Base-by-base conservation (phyloP, 192 early-diverging fungal genomes). In the Coemansia sp. region DNA sequence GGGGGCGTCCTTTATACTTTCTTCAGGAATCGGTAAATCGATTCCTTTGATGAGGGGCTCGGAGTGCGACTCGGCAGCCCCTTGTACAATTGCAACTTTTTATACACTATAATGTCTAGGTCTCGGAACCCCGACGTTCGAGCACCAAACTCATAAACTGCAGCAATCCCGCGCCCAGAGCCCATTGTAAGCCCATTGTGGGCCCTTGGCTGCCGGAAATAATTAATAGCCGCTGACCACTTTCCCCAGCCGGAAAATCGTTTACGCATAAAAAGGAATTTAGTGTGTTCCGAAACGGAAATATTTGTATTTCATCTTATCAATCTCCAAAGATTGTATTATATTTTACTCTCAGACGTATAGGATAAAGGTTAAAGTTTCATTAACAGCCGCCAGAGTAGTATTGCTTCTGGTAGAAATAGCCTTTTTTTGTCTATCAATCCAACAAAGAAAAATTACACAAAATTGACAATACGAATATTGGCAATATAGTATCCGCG, bases 51-150 rank as follows among this genome's bases (percentile, higher is more conserved):
- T 21, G 21, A 21, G 21, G 21, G 21, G 21, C 21, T 21, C 21
- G 21, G 21, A 1, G 21, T 21, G 21, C 21, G 21, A 21, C 21
- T 21, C 21, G 21, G 21, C 21, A 21, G 21, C 21, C 21, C 21
- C 21, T 21, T 21, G 21, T 21, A n/a, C n/a, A n/a, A 7, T 49
- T 49, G 15, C 47, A 17, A 19, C 47, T 49, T 19, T 49, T 49
- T 49, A 49, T 19, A 49, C 17, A 19, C 41, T 43, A 6, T 2
- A 19, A 21, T 49, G 47, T 19, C 47, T 19, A 19, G 47, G 47
- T 49, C n/a, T 49, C 47, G 47, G 47, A 49, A 49, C 4, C 47
- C 47, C 47, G 47, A 49, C n/a, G n/a, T 19, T 49, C n/a, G 17
- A 49, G 47, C 47, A 49, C 47, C 47, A 49, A 17, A 7, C 17